Percentiles rank a stretch among this genome's conserved stretches.
Conservation (phyloP, 495 filamentous ascomycete species). For the Xylaria palmicola region DNA sequence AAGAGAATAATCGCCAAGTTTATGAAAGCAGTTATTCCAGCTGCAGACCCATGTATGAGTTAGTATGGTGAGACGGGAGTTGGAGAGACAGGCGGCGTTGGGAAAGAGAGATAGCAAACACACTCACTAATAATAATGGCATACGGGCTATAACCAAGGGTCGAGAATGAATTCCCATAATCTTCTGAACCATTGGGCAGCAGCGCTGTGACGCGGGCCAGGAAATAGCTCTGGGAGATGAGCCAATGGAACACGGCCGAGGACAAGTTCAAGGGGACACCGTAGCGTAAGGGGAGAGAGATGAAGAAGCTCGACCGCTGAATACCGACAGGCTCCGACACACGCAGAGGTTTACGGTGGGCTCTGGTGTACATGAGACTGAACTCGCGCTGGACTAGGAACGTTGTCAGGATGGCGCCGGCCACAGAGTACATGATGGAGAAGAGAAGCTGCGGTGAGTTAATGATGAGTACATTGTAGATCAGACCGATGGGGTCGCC, state of each 20-base stretch:
- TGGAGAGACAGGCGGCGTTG: neutral
- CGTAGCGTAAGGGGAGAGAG: conserved; percentile 40
- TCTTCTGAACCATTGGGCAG: conserved; percentile 5
- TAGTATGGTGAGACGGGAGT: neutral
- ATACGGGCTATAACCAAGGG: conserved; percentile 33
- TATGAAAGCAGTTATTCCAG: neutral
- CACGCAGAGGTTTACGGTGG: conserved; percentile 37
- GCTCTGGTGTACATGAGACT: conserved; percentile 18
- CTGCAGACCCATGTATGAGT: neutral
- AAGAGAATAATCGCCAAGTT: neutral
- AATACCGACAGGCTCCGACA: conserved; percentile 31
- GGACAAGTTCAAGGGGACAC: conserved; percentile 29
- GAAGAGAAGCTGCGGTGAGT: conserved; percentile 45
- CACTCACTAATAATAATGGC: conserved; percentile 29
- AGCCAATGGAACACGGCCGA: conserved; percentile 40
- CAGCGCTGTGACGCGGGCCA: conserved; percentile 26
- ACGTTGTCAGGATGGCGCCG: conserved; percentile 6
- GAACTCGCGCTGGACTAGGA: conserved; percentile 21
- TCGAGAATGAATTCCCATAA: conserved; percentile 16
- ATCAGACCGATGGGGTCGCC: conserved; percentile 19
- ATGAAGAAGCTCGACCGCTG: conserved; percentile 44
- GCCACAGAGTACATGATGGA: conserved; percentile 42
- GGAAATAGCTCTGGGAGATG: conserved; percentile 42
- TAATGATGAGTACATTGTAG: conserved; percentile 34
- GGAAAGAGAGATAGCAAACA: neutral